A percentile compares a stretch with the other conserved stretches of the same genome.
These are phyloP conservation scores for Cylindrotheca closterium DNA, from an alignment of 108 stramenopile genomes.

Conservation along the genomic window DNA sequence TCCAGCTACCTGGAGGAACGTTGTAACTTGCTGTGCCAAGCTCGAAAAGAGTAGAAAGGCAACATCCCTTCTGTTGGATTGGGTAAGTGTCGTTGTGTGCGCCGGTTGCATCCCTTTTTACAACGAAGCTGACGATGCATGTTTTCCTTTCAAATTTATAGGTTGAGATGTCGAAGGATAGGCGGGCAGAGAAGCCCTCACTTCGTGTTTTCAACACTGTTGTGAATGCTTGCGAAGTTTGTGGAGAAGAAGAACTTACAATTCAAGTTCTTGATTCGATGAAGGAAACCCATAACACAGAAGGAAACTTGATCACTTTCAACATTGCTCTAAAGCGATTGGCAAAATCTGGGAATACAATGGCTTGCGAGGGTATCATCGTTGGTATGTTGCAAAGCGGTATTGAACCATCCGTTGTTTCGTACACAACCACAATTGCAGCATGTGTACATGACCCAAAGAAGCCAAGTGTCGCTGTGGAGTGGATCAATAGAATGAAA, in stretches of 20 bases:
- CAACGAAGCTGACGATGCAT: too few species aligned
- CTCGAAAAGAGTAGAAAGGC: slow-evolving; percentile 82
- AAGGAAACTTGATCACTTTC: slow-evolving; percentile 88
- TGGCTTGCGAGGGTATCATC: slow-evolving; percentile 82
- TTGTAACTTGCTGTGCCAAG: slow-evolving; percentile 73
- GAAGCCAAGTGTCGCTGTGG: slow-evolving; percentile 58
- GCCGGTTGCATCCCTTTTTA: background rate
- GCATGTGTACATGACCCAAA: slow-evolving; percentile 69
- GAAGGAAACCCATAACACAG: slow-evolving; percentile 77
- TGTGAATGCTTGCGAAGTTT: slow-evolving; percentile 87
- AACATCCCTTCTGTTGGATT: slow-evolving; percentile 78
- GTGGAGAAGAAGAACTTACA: slow-evolving; percentile 86
- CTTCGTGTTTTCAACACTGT: slow-evolving; percentile 83
- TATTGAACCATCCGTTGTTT: slow-evolving; percentile 83
- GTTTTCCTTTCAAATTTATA: too few species aligned
- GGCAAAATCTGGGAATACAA: slow-evolving; percentile 71
- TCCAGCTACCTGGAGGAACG: slow-evolving; percentile 68
- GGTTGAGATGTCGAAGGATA: slow-evolving; percentile 54
- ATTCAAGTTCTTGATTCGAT: slow-evolving; percentile 78
- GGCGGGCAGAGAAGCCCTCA: slow-evolving; percentile 75
- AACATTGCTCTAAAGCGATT: slow-evolving; percentile 91
- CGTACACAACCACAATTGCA: slow-evolving; percentile 88
- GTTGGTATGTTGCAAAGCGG: slow-evolving; percentile 81
- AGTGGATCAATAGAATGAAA: slow-evolving; percentile 86
- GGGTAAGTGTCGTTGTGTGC: slow-evolving; percentile 57